phyloP scores from a whole-genome alignment of 1,284 basidiomycete species.

The Moesziomyces globuligerus region DNA sequence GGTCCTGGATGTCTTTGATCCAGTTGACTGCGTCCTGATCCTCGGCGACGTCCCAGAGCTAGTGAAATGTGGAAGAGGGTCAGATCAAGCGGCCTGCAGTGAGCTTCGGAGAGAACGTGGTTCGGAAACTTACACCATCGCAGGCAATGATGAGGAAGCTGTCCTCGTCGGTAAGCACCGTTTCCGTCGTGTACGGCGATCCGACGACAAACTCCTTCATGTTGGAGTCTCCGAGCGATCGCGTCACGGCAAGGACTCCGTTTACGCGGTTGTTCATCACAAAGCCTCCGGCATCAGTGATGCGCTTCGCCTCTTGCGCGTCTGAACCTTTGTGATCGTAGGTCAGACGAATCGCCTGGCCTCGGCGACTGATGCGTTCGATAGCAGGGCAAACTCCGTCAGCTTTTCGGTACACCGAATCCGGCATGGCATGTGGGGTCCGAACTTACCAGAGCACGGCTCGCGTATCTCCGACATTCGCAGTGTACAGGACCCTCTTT shows the following conservation, averaged over 20 bases:
- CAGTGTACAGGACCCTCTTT: conserved; percentile 88
- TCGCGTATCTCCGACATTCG: conserved; percentile 94
- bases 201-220: conserved; percentile 99
- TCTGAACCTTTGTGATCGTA: conserved; percentile 99
- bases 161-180: conserved; percentile 86
- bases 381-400: background rate
- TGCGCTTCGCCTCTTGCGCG: conserved; percentile 94
- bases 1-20: conserved; percentile 78
- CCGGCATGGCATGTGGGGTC: background rate
- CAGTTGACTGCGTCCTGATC: conserved; percentile 93
- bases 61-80: conserved; percentile 12
- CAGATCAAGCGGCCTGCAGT: background rate
- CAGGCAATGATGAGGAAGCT: conserved; percentile 96
- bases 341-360: conserved; percentile 89
- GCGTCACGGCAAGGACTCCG: conserved; percentile 91
- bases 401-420: background rate
- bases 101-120: background rate
- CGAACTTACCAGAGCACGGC: conserved; percentile 77
- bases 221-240: conserved; percentile 93
- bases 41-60: conserved; percentile 96
- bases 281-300: conserved; percentile 96
- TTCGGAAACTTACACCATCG: conserved; percentile 81
- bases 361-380: conserved; percentile 72
- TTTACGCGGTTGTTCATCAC: conserved; percentile 99
- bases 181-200: conserved; percentile 96